A percentile compares a stretch with the other conserved stretches of the same genome.
These are phyloP conservation scores for Penicillium polonicum DNA, from an alignment of 2,329 filamentous ascomycete species.

Conservation along the genomic window DNA sequence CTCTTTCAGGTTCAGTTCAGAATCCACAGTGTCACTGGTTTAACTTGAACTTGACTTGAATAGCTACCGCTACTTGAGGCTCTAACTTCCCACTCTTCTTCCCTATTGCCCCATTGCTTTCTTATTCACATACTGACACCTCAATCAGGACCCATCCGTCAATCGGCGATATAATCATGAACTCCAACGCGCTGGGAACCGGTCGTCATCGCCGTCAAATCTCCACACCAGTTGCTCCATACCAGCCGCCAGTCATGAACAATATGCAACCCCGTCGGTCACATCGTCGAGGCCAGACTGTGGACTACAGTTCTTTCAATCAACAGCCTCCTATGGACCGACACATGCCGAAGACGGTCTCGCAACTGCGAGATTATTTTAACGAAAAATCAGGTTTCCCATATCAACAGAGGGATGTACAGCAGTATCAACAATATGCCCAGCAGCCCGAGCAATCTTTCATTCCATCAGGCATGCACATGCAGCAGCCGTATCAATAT, in stretches of 20 bases:
- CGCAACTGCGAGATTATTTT: conserved; percentile 28
- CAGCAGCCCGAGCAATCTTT: conserved; percentile 50
- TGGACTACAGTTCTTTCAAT: conserved; percentile 68
- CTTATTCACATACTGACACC: conserved; percentile 47
- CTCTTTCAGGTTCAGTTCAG: conserved; percentile 15
- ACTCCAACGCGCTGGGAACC: conserved; percentile 47
- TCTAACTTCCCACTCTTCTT: conserved; percentile 18
- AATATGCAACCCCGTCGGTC: conserved; percentile 47
- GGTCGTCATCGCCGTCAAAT: conserved; percentile 82
- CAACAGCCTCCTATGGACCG: conserved; percentile 37
- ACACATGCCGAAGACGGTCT: conserved; percentile 25
- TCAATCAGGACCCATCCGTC: conserved; percentile 60
- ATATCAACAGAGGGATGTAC: conserved; percentile 12
- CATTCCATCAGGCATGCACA: conserved; percentile 12
- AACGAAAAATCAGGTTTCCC: conserved; percentile 30
- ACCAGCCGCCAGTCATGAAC: conserved; percentile 67
- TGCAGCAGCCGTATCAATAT: conserved; percentile 29
- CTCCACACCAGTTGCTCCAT: conserved; percentile 71
- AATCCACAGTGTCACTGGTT: conserved; percentile 11
- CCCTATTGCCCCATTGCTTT: conserved; percentile 30
- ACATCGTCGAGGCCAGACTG: conserved; percentile 81
- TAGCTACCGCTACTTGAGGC: conserved; percentile 6
- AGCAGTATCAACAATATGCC: conserved; percentile 16
- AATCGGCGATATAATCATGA: conserved; percentile 33
- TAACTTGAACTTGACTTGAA: neutral